phyloP scores from a whole-genome alignment of 306 rosid genomes.

The Vigna angularis region DNA sequence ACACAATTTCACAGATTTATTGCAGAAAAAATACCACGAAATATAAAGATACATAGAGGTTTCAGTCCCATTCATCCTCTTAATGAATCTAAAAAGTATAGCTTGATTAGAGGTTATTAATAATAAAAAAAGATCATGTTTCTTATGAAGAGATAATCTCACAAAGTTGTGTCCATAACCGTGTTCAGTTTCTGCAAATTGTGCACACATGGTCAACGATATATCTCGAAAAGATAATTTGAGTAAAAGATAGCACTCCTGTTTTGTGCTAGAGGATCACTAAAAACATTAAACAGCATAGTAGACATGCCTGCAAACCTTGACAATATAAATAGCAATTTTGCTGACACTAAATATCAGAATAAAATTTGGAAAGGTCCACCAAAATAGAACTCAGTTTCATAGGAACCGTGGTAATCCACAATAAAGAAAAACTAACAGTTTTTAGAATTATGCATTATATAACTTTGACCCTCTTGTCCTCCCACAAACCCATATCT shows the following conservation, averaged over 20 bases:
- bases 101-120: slow-evolving; percentile 10
- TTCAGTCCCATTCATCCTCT: slow-evolving; percentile 36
- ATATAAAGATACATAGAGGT: slow-evolving; percentile 27
- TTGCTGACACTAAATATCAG: slow-evolving; percentile 21
- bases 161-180: slow-evolving; percentile 12
- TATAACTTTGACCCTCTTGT: too few relatives aligned
- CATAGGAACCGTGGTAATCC: slow-evolving; percentile 24
- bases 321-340: slow-evolving; percentile 19
- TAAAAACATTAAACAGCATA: slow-evolving; percentile 4
- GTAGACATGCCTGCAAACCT: slow-evolving; percentile 16
- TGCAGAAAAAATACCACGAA: slow-evolving; percentile 22
- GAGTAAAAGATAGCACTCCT: slow-evolving; percentile 34
- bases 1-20: slow-evolving; percentile 13
- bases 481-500: too few relatives aligned
- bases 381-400: slow-evolving; percentile 26
- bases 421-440: slow-evolving; percentile 33
- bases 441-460: slow-evolving; percentile 9
- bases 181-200: slow-evolving; percentile 24
- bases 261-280: slow-evolving; percentile 31
- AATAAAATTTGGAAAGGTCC: slow-evolving; percentile 33
- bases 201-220: slow-evolving; percentile 21
- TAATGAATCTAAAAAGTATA: slow-evolving; percentile 28
- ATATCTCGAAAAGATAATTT: slow-evolving; percentile 9
- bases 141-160: neutral
- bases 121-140: neutral